Conservation (phyloP, 1,139 yeast species). For the Lodderomyces oxycetoniae region DNA sequence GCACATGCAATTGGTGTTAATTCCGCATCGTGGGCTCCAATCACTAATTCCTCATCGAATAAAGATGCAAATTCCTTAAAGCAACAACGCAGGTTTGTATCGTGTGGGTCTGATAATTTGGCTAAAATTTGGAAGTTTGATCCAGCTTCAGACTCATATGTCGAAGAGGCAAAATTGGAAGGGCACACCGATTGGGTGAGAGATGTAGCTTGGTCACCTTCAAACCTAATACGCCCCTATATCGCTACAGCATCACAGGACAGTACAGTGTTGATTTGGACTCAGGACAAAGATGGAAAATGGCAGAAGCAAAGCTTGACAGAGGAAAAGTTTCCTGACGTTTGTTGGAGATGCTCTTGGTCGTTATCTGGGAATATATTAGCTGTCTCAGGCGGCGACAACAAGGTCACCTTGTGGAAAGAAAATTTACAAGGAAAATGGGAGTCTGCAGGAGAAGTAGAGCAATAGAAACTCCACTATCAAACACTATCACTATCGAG, state of each 20-base stretch:
- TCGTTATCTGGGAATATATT: constrained; percentile 90
- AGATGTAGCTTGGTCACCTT: constrained; percentile 98
- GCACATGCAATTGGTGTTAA: constrained; percentile 95
- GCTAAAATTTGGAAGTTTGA: constrained; percentile 87
- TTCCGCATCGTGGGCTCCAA: constrained; percentile 95
- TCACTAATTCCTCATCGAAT: constrained; percentile 24
- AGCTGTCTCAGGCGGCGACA: constrained; percentile 96
- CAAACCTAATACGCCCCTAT: constrained; percentile 77
- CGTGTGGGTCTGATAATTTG: constrained; percentile 93
- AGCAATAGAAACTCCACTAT: constrained; percentile 41
- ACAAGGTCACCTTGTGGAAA: constrained; percentile 93
- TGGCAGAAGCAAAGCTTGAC: constrained; percentile 82
- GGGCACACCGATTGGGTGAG: constrained; percentile 99
- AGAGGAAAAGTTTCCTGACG: constrained; percentile 87
- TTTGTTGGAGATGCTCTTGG: constrained; percentile 98
- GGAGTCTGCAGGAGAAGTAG: constrained; percentile 95
- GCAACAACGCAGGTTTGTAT: constrained; percentile 60
- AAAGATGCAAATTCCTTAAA: constrained; percentile 30
- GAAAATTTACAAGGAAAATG: constrained; percentile 90
- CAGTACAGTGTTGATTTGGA: constrained; percentile 91
- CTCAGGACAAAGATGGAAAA: constrained; percentile 58
- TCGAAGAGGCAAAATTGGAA: constrained; percentile 69
- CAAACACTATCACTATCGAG: too few species aligned
- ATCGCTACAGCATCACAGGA: constrained; percentile 99
- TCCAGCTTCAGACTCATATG: constrained; percentile 51